Evolutionary conservation across 371 early-diverging fungal genomes (phyloP), one percentile per base, ranked within the genome.

Genomic region (Parasitella parasitica): DNA sequence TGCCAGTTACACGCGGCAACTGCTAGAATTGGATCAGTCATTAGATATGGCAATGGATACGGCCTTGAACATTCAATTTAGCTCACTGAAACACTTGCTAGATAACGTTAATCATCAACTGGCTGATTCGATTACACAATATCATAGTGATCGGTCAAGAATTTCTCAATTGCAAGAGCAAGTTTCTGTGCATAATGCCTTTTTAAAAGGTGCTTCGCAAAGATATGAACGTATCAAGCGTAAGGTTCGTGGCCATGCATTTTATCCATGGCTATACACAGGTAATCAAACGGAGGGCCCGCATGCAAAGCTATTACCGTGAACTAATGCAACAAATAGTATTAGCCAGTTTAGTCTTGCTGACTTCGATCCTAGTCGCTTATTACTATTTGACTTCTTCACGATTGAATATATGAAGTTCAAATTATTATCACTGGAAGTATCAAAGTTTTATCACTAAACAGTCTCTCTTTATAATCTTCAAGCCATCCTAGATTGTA

Each of bases 221-320:
- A 32, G 43, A n/a, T 63, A 54, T 58, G 59, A 54, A 22, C 48
- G 49, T 9, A 50, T 54, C 4, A 50, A 26, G 22, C 11, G 12
- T 4, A 22, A 54, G 16, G 28, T 61, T 15, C 28, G 30, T n/a
- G 20, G 30, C 34, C 35, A 39, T 63, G 41, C 20, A 12, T 51
- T 51, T 38, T 48, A 48, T 37, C 54, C 62, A 13, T 61, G 41
- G 54, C 36, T 54, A 4, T 62, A 55, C 30, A 54, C 28, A 48
- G 55, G 56, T 54, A 62, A 54, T 32, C 4, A 24, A n/a, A n/a
- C n/a, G n/a, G n/a, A n/a, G n/a, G n/a, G n/a, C n/a, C n/a, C n/a
- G n/a, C n/a, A n/a, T n/a, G n/a, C n/a, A n/a, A n/a, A n/a, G n/a
- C n/a, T n/a, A n/a, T n/a, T n/a, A n/a, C n/a, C n/a, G n/a, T n/a